phyloP scores from a whole-genome alignment of 164 flowering plant species.

The Umbellularia californica region DNA sequence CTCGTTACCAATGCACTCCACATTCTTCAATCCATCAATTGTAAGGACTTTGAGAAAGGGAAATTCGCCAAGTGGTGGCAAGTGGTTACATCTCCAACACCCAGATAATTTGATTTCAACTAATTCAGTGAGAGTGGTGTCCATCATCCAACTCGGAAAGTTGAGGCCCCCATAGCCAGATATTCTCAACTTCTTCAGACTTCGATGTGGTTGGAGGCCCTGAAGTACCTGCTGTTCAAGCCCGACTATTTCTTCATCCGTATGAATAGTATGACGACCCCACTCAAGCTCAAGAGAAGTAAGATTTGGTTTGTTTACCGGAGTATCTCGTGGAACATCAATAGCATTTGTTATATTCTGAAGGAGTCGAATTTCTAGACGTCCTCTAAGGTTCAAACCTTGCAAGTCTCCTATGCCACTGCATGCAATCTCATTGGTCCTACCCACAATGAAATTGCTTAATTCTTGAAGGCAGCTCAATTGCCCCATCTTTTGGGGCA shows the following conservation, averaged over 20 bases:
- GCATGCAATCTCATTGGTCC: background rate
- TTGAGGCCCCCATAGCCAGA: slow-evolving; percentile 13
- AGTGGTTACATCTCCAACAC: slow-evolving; percentile 14
- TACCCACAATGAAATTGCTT: background rate
- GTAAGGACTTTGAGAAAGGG: slow-evolving; percentile 7
- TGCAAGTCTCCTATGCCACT: background rate
- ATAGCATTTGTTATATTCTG: background rate
- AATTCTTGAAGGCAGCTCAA: background rate
- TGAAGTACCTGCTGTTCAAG: background rate
- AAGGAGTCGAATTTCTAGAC: background rate
- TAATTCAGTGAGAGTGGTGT: background rate
- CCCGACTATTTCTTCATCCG: too few relatives aligned
- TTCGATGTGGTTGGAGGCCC: slow-evolving; percentile 21
- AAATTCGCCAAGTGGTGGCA: slow-evolving; percentile 23
- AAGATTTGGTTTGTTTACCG: background rate
- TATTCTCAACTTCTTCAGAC: slow-evolving; percentile 13
- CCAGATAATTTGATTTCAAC: background rate
- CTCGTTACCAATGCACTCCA: background rate
- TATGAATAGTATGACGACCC: too few relatives aligned
- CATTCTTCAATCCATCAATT: slow-evolving; percentile 7
- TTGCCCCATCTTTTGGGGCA: background rate
- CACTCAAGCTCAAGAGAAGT: background rate
- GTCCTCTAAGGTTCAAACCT: background rate
- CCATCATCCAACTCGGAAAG: slow-evolving; percentile 22
- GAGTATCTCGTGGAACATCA: background rate